A percentile compares a stretch with the other conserved stretches of the same genome.
Conservation (phyloP, 495 filamentous ascomycete genomes). For the Trichoderma gamsii region DNA sequence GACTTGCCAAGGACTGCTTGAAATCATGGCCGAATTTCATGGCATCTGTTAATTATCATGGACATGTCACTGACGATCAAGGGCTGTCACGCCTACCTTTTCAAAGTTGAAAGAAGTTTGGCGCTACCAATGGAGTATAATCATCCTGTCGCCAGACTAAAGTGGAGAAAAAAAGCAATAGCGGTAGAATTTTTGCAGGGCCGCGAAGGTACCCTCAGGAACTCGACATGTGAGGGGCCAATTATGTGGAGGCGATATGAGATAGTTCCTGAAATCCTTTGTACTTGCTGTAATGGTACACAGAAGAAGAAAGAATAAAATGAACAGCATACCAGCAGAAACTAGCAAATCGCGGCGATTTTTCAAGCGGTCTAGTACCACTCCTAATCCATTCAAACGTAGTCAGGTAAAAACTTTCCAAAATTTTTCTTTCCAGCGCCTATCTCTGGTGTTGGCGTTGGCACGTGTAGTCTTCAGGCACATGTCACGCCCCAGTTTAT, state of each 20-base stretch:
- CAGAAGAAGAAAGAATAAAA: no score
- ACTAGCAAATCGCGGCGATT: no score
- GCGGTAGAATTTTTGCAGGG: background rate
- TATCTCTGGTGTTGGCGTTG: background rate
- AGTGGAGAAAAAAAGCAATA: background rate
- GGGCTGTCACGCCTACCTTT: background rate
- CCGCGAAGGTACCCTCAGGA: no score
- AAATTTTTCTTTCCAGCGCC: background rate
- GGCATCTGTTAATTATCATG: background rate
- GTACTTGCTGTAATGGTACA: no score
- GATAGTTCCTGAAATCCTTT: no score
- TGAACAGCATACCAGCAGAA: no score
- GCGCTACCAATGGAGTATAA: background rate
- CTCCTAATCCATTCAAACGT: no score
- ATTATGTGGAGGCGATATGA: no score
- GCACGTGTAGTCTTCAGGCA: background rate
- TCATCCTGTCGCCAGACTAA: background rate
- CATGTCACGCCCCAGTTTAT: background rate
- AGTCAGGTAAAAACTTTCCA: background rate
- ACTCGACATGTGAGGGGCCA: no score
- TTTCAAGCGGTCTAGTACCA: no score
- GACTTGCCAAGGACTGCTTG: constrained; percentile 38
- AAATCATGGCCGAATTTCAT: constrained; percentile 62
- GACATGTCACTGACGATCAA: background rate
- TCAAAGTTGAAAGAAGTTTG: background rate